Conservation (phyloP, 805 yeast genomes). For the Candida koratica region DNA sequence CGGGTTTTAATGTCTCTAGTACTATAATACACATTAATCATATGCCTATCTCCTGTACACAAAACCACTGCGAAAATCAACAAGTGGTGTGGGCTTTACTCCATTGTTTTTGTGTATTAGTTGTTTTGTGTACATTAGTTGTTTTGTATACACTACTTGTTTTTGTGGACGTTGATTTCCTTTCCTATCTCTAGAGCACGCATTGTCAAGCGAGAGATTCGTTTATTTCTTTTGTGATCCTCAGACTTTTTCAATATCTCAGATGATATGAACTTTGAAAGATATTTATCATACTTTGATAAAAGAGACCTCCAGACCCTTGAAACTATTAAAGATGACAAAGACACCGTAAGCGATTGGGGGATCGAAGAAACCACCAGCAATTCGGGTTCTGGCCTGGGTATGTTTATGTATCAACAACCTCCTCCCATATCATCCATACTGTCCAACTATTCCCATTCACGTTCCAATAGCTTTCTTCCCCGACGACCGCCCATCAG, state of each 20-base stretch:
- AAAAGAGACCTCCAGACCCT: not conserved
- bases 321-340: not conserved
- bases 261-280: not conserved
- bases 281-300: not conserved
- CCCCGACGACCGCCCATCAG: too few relatives aligned
- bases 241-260: too few relatives aligned
- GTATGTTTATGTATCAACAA: conserved; percentile 1
- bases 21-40: too few relatives aligned
- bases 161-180: too few relatives aligned
- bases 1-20: conserved; percentile 27
- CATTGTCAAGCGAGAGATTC: too few relatives aligned
- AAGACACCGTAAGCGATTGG: conserved; percentile 28
- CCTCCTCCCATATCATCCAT: conserved; percentile 3
- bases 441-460: conserved; percentile 1
- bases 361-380: conserved; percentile 27
- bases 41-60: not conserved
- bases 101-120: too few relatives aligned
- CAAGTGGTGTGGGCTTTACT: too few relatives aligned
- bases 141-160: too few relatives aligned
- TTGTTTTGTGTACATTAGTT: too few relatives aligned
- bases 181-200: too few relatives aligned
- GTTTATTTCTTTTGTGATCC: too few relatives aligned
- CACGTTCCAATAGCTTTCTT: not conserved
- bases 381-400: conserved; percentile 3
- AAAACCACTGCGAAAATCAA: not conserved